Percentiles rank a stretch among this genome's conserved stretches.
phyloP scores from a whole-genome alignment of 495 filamentous ascomycete species.

The Copromyces sp. region DNA sequence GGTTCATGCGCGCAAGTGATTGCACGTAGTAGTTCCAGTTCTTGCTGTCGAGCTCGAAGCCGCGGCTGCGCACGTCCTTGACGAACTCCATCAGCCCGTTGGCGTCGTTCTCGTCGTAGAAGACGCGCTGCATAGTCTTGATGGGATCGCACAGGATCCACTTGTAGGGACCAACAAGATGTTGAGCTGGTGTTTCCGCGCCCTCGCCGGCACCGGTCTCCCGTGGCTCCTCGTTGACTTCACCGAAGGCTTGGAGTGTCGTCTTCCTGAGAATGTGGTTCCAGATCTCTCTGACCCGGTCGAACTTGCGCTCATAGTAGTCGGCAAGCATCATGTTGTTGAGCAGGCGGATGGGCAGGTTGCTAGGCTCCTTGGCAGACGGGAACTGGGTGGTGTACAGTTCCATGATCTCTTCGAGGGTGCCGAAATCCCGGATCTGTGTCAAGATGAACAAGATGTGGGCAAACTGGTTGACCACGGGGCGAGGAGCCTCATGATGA shows the following conservation, averaged over 20 bases:
- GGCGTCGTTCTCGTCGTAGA: conserved; percentile 36
- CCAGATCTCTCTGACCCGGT: conserved; percentile 58
- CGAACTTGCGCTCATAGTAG: conserved; percentile 41
- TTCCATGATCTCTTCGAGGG: conserved; percentile 47
- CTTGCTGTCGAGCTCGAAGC: conserved; percentile 55
- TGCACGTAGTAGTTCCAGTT: conserved; percentile 55
- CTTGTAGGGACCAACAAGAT: background rate
- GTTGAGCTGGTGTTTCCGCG: background rate
- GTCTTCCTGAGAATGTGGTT: conserved; percentile 43
- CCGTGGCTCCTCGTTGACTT: background rate
- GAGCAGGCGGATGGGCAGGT: conserved; percentile 47
- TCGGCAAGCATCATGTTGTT: conserved; percentile 55
- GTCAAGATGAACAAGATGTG: conserved; percentile 53
- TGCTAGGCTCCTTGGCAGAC: conserved; percentile 3
- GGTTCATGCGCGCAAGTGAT: conserved; percentile 32
- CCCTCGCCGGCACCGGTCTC: background rate
- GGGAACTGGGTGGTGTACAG: conserved; percentile 34
- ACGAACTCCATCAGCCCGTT: conserved; percentile 41
- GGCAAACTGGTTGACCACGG: conserved; percentile 43
- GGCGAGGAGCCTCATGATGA: conserved; percentile 15
- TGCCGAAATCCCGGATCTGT: conserved; percentile 40
- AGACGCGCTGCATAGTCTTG: conserved; percentile 49
- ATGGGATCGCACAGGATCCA: conserved; percentile 43
- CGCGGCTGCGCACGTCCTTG: conserved; percentile 40
- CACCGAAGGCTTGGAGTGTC: conserved; percentile 29